Evolutionary conservation across 805 yeast species (phyloP).

Genomic region (Gaillardinia entomophila): DNA sequence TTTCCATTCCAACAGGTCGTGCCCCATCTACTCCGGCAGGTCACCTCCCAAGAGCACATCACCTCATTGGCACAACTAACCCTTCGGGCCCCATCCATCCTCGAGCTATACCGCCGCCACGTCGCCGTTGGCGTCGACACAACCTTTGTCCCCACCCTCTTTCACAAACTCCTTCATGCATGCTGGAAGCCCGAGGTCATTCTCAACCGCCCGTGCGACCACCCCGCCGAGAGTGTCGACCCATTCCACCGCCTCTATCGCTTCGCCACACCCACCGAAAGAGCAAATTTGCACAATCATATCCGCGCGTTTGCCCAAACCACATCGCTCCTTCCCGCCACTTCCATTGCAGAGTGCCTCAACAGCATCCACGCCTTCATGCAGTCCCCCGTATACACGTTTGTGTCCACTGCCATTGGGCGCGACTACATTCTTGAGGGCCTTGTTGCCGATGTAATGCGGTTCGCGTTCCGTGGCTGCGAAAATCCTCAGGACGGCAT

Average conservation of each 20-base stretch:
- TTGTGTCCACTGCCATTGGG: conserved; percentile 8
- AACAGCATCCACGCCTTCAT: conserved; percentile 7
- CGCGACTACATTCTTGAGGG: conserved; percentile 13
- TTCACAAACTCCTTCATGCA: neutral
- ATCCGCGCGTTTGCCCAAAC: conserved; percentile 22
- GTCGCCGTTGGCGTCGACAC: neutral
- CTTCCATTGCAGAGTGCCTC: conserved; percentile 11
- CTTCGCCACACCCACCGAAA: neutral
- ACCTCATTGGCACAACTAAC: too few relatives aligned
- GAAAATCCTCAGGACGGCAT: conserved; percentile 8
- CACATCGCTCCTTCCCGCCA: conserved; percentile 15
- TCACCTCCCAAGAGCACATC: too few relatives aligned
- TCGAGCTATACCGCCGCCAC: neutral
- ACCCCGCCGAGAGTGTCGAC: too few relatives aligned
- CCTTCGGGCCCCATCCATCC: too few relatives aligned
- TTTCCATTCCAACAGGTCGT: too few relatives aligned
- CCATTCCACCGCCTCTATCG: neutral
- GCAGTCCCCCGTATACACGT: conserved; percentile 4
- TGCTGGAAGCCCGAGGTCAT: neutral
- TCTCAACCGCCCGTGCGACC: neutral
- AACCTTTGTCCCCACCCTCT: neutral
- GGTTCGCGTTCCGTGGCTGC: conserved; percentile 11
- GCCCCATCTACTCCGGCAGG: too few relatives aligned
- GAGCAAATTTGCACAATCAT: neutral
- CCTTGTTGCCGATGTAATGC: conserved; percentile 12